phyloP scores from a whole-genome alignment of 2,329 filamentous ascomycete species.

The Penicillium brasilianum region DNA sequence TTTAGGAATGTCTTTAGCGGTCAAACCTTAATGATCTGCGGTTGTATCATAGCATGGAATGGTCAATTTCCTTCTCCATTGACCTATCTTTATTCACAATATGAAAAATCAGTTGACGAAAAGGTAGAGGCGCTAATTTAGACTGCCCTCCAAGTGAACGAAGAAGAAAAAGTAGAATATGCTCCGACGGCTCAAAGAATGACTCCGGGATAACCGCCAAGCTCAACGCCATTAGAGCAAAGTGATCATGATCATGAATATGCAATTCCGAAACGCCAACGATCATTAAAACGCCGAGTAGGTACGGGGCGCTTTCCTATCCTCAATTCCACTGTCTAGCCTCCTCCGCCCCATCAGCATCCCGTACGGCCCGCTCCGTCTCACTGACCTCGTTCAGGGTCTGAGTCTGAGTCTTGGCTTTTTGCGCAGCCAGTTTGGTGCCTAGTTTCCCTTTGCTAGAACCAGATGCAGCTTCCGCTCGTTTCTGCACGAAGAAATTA shows the following conservation, averaged over 20 bases:
- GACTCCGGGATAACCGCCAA: background rate
- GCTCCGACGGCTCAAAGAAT: background rate
- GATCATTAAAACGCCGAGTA: background rate
- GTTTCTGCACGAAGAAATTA: constrained; percentile 58
- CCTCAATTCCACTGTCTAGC: constrained; percentile 62
- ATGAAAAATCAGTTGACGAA: background rate
- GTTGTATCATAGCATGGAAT: constrained; percentile 17
- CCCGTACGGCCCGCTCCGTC: constrained; percentile 67
- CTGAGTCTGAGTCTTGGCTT: constrained; percentile 71
- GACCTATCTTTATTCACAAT: background rate
- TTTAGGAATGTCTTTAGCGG: constrained; percentile 54
- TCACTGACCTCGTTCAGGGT: constrained; percentile 71
- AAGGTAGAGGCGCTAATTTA: background rate
- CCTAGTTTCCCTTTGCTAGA: constrained; percentile 68
- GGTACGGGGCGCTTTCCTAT: background rate
- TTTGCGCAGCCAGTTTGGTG: constrained; percentile 73
- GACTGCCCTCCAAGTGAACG: background rate
- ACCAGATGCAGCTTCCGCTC: constrained; percentile 60
- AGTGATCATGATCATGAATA: background rate
- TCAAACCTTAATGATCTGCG: background rate
- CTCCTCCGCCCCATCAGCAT: constrained; percentile 68
- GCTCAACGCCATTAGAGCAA: background rate
- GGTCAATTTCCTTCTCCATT: background rate
- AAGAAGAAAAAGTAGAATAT: background rate
- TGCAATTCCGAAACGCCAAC: constrained; percentile 1